Conservation (phyloP, 371 early-diverging fungal genomes). For the Mortierella sp. region DNA sequence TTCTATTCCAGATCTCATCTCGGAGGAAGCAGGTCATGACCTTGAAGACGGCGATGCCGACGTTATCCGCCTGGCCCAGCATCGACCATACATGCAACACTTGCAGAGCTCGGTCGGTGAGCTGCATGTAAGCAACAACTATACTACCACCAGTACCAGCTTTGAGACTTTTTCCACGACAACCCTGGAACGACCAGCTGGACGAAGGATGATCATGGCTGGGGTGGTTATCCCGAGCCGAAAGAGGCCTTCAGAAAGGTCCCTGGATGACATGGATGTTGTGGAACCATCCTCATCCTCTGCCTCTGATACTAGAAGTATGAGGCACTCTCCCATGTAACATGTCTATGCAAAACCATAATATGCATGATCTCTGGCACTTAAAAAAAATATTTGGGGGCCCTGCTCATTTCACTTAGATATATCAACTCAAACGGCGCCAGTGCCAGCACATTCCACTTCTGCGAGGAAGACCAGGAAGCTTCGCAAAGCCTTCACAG, state of each 20-base stretch:
- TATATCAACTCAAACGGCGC: not conserved
- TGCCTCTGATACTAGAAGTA: not conserved
- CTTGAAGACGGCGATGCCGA: slow-evolving; percentile 11
- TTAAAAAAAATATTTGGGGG: no score
- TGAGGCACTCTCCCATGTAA: not conserved
- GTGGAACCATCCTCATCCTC: not conserved
- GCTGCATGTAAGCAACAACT: not conserved
- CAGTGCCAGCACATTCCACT: not conserved
- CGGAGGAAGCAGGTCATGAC: slow-evolving; percentile 4
- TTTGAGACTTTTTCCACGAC: no score
- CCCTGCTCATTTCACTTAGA: not conserved
- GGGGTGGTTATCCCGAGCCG: slow-evolving; percentile 4
- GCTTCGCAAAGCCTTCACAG: not conserved
- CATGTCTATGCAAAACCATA: not conserved
- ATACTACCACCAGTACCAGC: not conserved
- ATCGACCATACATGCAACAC: slow-evolving; percentile 7
- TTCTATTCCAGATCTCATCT: slow-evolving; percentile 16
- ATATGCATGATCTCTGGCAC: not conserved
- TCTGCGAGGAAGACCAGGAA: not conserved
- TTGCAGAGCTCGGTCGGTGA: not conserved
- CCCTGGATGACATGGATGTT: not conserved
- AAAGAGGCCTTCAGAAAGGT: not conserved
- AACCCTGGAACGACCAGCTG: not conserved
- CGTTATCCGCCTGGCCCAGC: slow-evolving; percentile 11
- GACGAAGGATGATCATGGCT: slow-evolving; percentile 2